Base-by-base conservation (phyloP, 306 rosid genomes). In the Prosopis cineraria region DNA sequence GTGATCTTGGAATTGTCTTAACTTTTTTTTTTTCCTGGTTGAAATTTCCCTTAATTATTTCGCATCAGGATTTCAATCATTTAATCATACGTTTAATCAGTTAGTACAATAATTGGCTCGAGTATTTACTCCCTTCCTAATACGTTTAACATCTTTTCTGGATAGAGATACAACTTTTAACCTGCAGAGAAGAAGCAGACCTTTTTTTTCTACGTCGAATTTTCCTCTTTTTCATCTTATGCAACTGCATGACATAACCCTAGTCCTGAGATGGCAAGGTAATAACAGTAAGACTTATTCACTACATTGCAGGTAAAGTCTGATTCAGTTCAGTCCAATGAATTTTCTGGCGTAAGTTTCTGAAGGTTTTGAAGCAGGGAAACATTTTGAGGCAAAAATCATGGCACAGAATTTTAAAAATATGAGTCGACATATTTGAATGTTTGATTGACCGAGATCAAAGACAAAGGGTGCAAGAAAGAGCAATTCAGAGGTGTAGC, bases 41-140 rank as follows among this genome's bases (percentile, higher is more conserved):
- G 27, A 20, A 37, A 20, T 67, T 67, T 75, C n/a, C 50, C 63
- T 66, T 13, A 43, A 27, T 75, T 53, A 66, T 29, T 36, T 77
- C 29, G 45, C 58, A 68, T 59, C 77, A 69, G 55, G 44, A 47
- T 24, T 73, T 50, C 65, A 74, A 78, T 74, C 22, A 78, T 48
- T 19, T 48, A 48, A 40, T 11, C 29, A 39, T 30, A 67, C 30
- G 70, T 59, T 22, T 30, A 59, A 27, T 74, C 77, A 78, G 25
- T 56, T 16, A 66, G 40, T 14, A 31, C 77, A 56, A 73, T 58
- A 59, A 78, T 78, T 22, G 47, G 37, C 37, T 27, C 14, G 8
- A 58, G 33, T 0, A 56, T 56, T 25, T 56, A 25, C 63, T 4
- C 6, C 6, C 63, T 11, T 13, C 12, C 63, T 1, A 10, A 10